These are phyloP conservation scores for Scleromitrula shiraiana DNA, from an alignment of 2,329 filamentous ascomycete genomes.

Conservation along the genomic window DNA sequence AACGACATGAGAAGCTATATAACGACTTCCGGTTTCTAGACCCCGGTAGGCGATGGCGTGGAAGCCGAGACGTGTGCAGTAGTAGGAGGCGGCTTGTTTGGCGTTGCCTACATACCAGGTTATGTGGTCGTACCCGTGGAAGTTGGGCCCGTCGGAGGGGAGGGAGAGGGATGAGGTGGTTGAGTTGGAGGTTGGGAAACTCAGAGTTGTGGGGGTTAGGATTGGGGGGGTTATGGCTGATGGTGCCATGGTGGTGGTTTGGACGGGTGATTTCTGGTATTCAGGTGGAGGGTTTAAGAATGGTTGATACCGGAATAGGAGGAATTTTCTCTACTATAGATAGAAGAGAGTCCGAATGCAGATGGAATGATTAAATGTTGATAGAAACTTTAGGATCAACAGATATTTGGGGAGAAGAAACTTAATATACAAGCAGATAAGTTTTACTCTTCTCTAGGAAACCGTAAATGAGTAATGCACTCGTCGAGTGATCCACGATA, in stretches of 20 bases:
- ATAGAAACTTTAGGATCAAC: no score
- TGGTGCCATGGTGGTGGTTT: constrained; percentile 24
- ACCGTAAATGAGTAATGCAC: no score
- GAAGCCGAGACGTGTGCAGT: constrained; percentile 83
- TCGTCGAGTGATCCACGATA: no score
- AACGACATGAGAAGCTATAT: constrained; percentile 76
- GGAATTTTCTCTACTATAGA: no score
- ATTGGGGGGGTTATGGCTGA: constrained; percentile 13
- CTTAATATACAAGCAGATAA: no score
- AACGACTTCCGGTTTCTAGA: constrained; percentile 78
- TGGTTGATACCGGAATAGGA: no score
- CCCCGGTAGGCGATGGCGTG: constrained; percentile 73
- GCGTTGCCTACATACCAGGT: constrained; percentile 97
- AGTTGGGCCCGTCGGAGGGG: constrained; percentile 35
- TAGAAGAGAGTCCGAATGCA: no score
- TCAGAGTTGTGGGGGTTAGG: constrained; percentile 25
- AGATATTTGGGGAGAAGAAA: no score
- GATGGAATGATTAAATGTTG: no score
- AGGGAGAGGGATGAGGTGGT: background rate
- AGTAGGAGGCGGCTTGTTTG: constrained; percentile 88
- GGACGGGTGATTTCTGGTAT: background rate
- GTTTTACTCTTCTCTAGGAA: no score
- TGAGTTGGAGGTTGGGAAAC: constrained; percentile 27
- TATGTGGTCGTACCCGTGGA: constrained; percentile 84
- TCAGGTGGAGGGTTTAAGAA: background rate